Evolutionary conservation across 257 asterid species (phyloP), one percentile per base, ranked within the genome.

Genomic region (Anisodus tanguticus): DNA sequence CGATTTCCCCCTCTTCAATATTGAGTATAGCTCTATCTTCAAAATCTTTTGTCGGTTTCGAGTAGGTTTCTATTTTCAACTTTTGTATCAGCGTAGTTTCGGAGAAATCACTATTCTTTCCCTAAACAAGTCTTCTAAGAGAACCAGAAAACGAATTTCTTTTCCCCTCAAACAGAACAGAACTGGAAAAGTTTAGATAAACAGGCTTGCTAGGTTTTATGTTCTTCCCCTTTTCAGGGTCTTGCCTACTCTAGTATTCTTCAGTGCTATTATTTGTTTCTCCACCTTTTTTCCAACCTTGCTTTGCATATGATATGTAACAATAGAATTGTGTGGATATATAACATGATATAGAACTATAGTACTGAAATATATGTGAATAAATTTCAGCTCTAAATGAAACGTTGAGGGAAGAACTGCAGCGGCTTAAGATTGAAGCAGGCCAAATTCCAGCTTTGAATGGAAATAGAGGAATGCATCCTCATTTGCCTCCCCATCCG

Each of bases 341-440:
- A 66, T 51, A 45, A 12, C 7, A 76, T 49, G 81, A 26, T 26
- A 51, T 51, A 51, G 81, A 76, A 2, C 45, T 76, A 76, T 77
- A 19, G 41, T 22, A 53, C 26, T 82, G 16, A 51, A 12, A 10
- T 47, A 54, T 87, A 17, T 9, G 49, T 6, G 9, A 10, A 16
- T 84, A 55, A 26, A 81, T 84, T 86, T 60, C 88, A 95, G 99
- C 97, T 80, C 84, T 95, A 88, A 95, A 93, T 58, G 97, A 95
- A 26, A 90, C 97, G 3, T 70, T 95, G 90, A 92, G 91, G 89
- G 92, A 91, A 77, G 99, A 95, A 85, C 87, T 95, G 83, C 97
- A 93, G 87, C 94, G 97, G 86, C 95, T 95, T 43, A 95, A 95
- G 93, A 89, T 93, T 49, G 91, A 91, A 79, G 97, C 97, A 0